Conservation (phyloP, 768 basidiomycete genomes). For the Lenzites betulinus region DNA sequence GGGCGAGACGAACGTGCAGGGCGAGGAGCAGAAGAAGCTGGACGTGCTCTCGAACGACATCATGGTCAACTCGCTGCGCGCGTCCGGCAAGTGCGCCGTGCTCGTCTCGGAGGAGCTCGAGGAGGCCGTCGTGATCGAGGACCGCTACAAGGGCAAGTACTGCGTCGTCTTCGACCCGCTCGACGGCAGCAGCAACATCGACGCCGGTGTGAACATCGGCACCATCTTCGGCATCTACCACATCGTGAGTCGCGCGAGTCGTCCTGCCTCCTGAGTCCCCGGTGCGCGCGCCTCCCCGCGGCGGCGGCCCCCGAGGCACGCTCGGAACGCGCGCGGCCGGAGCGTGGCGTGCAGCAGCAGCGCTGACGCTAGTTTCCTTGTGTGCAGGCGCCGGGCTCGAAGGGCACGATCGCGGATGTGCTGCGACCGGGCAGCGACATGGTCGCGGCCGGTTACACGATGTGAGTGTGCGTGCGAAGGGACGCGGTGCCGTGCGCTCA, state of each 20-base stretch:
- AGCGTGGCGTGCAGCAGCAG: neutral
- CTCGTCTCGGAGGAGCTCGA: conserved; percentile 97
- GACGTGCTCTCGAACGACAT: conserved; percentile 98
- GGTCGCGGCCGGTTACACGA: conserved; percentile 98
- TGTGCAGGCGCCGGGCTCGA: conserved; percentile 68
- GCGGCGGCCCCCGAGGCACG: too few species aligned
- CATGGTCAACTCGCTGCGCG: conserved; percentile 96
- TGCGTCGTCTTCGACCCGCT: conserved; percentile 99
- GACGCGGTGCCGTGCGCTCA: neutral
- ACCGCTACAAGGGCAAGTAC: conserved; percentile 79
- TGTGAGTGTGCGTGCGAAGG: conserved; percentile 50
- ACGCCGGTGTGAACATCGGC: conserved; percentile 97
- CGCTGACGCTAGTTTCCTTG: conserved; percentile 4
- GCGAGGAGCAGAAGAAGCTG: conserved; percentile 99
- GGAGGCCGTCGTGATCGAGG: conserved; percentile 88
- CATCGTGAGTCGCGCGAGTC: conserved; percentile 57
- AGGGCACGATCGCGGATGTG: conserved; percentile 84
- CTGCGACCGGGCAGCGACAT: conserved; percentile 92
- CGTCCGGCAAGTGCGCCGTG: conserved; percentile 95
- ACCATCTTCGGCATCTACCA: conserved; percentile 98
- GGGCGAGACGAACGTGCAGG: conserved; percentile 95
- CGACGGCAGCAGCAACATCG: conserved; percentile 96
- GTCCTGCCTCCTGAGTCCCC: too few species aligned
- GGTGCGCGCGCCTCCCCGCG: too few species aligned
- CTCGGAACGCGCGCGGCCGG: too few species aligned